Conservation (phyloP, 2,329 filamentous ascomycete species). For the Lecanicillium sp. region DNA sequence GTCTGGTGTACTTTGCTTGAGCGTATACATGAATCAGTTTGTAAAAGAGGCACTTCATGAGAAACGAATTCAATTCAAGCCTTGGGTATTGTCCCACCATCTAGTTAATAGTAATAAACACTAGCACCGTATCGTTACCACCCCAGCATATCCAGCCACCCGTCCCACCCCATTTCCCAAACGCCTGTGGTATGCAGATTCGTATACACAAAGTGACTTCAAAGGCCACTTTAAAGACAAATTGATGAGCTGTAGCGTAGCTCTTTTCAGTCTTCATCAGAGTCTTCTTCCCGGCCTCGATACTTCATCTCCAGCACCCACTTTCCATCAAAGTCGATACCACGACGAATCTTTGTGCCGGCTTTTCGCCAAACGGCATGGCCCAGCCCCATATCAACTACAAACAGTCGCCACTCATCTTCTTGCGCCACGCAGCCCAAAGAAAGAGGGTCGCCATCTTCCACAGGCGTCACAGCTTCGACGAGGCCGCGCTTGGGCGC, state of each 20-base stretch:
- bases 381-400: conserved; percentile 81
- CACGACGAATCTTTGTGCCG: conserved; percentile 70
- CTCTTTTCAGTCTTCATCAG: conserved; percentile 12
- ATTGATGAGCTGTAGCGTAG: not conserved
- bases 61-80: too few species aligned
- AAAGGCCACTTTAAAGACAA: not conserved
- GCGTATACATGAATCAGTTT: too few species aligned
- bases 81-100: too few species aligned
- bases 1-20: too few species aligned
- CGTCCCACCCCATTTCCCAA: too few species aligned
- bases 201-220: not conserved
- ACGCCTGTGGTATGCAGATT: too few species aligned
- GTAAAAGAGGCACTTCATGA: too few species aligned
- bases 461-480: conserved; percentile 56
- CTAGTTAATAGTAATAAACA: too few species aligned
- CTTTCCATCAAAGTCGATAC: conserved; percentile 78
- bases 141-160: too few species aligned
- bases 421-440: conserved; percentile 29
- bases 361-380: conserved; percentile 79
- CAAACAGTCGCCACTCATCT: conserved; percentile 67
- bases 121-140: too few species aligned
- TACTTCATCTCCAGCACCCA: conserved; percentile 72
- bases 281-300: conserved; percentile 25
- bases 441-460: conserved; percentile 29
- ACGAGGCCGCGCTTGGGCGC: conserved; percentile 80